phyloP scores from a whole-genome alignment of 805 yeast genomes.

The Candida tallmaniae region DNA sequence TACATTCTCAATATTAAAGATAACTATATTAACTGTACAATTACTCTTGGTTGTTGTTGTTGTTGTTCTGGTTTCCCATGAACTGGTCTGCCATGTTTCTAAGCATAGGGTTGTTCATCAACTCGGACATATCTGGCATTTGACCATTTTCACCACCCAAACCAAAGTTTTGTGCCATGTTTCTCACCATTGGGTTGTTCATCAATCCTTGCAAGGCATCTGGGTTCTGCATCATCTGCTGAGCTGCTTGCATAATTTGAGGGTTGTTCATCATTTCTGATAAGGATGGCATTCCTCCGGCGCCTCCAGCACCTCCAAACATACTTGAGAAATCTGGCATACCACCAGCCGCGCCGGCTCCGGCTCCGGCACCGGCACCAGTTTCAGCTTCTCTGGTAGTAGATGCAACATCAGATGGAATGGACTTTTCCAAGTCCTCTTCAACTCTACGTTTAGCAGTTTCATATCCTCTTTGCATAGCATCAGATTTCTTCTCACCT shows the following conservation, averaged over 20 bases:
- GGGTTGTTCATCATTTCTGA: slow-evolving; percentile 81
- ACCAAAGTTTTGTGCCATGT: slow-evolving; percentile 78
- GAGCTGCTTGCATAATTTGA: slow-evolving; percentile 61
- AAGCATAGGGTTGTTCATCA: slow-evolving; percentile 80
- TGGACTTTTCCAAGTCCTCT: slow-evolving; percentile 53
- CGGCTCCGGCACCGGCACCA: slow-evolving; percentile 26
- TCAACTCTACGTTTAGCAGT: slow-evolving; percentile 87
- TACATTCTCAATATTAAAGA: background rate
- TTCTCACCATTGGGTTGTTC: slow-evolving; percentile 74
- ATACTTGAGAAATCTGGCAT: slow-evolving; percentile 72
- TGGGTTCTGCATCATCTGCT: slow-evolving; percentile 64
- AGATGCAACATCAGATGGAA: slow-evolving; percentile 17
- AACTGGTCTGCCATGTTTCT: slow-evolving; percentile 68
- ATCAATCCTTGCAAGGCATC: slow-evolving; percentile 66
- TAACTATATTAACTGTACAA: no score
- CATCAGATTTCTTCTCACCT: slow-evolving; percentile 78
- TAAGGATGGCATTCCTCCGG: slow-evolving; percentile 72
- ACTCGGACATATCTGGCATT: slow-evolving; percentile 56
- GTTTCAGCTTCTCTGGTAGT: slow-evolving; percentile 12
- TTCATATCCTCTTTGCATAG: slow-evolving; percentile 90
- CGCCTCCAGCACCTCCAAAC: slow-evolving; percentile 69
- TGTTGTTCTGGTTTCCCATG: slow-evolving; percentile 24
- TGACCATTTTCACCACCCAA: slow-evolving; percentile 52
- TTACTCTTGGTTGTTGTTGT: background rate
- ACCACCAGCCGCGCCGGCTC: slow-evolving; percentile 47